Conservation (phyloP, 2,329 filamentous ascomycete genomes). For the Whalleya microplaca region DNA sequence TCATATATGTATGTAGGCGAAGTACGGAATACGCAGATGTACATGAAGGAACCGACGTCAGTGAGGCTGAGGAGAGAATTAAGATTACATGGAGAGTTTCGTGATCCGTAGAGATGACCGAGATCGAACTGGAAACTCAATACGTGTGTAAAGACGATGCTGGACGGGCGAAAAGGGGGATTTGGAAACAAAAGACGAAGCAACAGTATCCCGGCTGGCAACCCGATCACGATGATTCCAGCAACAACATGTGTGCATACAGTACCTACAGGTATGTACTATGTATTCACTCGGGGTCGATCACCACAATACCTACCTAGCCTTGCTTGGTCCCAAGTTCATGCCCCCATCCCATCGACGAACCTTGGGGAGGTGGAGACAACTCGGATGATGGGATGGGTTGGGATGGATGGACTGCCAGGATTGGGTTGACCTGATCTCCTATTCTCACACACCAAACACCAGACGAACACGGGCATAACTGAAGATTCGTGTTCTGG, state of each 20-base stretch:
- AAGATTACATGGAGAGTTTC: neutral
- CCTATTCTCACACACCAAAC: neutral
- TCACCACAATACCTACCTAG: neutral
- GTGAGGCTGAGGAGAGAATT: neutral
- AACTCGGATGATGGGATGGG: neutral
- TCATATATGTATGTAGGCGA: neutral
- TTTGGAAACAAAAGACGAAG: neutral
- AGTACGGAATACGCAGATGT: conserved; percentile 16
- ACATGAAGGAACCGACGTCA: conserved; percentile 12
- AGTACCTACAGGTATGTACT: too few species aligned
- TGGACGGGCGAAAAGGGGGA: neutral
- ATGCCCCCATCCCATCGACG: neutral
- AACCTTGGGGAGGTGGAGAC: neutral
- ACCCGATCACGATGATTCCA: neutral
- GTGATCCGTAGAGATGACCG: neutral
- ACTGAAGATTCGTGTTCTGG: neutral
- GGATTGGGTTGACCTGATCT: neutral
- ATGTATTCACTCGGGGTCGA: neutral
- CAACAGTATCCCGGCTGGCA: neutral
- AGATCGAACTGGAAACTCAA: neutral
- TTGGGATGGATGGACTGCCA: neutral
- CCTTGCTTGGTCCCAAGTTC: neutral
- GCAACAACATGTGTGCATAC: neutral
- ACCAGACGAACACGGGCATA: neutral
- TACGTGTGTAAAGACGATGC: neutral